A percentile compares a stretch with the other conserved stretches of the same genome.
Evolutionary conservation across 306 rosid species (phyloP).

Genomic region (barrel medic (Medicago truncatula)): MtrunA17r5.0-ANR NC_053042.1:42826001-42826500

Average conservation of each 20-base stretch:
- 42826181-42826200: conserved; percentile 32
- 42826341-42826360: conserved; percentile 87
- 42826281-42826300: conserved; percentile 72
- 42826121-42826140: conserved; percentile 37
- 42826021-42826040: conserved; percentile 42
- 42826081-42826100: conserved; percentile 23
- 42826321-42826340: conserved; percentile 69
- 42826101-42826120: conserved; percentile 55
- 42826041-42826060: conserved; percentile 52
- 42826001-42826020: conserved; percentile 17
- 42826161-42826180: conserved; percentile 46
- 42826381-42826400: not conserved
- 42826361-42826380: conserved; percentile 52
- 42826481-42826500: not conserved
- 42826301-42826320: conserved; percentile 70
- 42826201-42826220: conserved; percentile 18
- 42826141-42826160: conserved; percentile 46
- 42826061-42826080: conserved; percentile 32
- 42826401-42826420: not conserved
- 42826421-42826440: not conserved
- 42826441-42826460: not conserved
- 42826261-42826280: conserved; percentile 45
- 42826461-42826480: too few relatives aligned
- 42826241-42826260: conserved; percentile 20
- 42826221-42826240: conserved; percentile 20